Conservation (phyloP, 352 stramenopile species). For the Globisporangium nunn region DNA sequence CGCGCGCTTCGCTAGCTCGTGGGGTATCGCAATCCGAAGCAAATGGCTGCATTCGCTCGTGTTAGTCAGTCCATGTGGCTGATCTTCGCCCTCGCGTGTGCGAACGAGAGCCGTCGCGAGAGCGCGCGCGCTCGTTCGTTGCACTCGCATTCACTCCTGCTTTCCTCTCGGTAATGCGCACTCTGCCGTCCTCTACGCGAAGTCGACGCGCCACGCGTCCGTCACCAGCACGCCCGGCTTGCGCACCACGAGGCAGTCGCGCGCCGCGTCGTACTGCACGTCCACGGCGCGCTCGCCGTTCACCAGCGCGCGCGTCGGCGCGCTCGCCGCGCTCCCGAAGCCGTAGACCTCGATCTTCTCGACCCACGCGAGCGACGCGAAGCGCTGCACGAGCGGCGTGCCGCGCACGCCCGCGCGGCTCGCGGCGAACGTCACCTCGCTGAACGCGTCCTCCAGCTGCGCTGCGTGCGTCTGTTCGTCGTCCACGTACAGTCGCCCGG, state of each 20-base stretch:
- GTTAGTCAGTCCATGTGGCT: background rate
- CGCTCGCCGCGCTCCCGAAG: conserved; percentile 28
- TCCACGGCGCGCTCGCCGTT: conserved; percentile 34
- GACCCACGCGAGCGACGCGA: conserved; percentile 52
- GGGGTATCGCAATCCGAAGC: background rate
- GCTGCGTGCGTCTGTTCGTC: conserved; percentile 90
- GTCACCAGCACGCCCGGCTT: conserved; percentile 74
- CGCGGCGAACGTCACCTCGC: conserved; percentile 34
- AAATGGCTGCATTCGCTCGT: background rate
- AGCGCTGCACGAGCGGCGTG: conserved; percentile 25
- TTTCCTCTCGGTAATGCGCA: background rate
- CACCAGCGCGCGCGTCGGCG: conserved; percentile 40
- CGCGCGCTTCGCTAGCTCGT: background rate
- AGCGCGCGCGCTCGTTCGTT: background rate
- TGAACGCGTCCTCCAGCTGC: conserved; percentile 39
- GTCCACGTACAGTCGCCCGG: conserved; percentile 94
- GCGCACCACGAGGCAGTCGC: conserved; percentile 71
- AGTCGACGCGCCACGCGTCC: conserved; percentile 61
- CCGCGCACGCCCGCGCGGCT: conserved; percentile 32
- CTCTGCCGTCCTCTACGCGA: conserved; percentile 18
- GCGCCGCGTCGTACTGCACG: conserved; percentile 57
- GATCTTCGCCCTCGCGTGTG: no score
- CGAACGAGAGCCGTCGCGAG: no score
- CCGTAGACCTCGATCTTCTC: conserved; percentile 85
- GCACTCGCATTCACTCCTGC: background rate